These are phyloP conservation scores for Schoenoplectus tabernaemontani DNA, from an alignment of 202 grass and related monocot species.

Conservation along the genomic window DNA sequence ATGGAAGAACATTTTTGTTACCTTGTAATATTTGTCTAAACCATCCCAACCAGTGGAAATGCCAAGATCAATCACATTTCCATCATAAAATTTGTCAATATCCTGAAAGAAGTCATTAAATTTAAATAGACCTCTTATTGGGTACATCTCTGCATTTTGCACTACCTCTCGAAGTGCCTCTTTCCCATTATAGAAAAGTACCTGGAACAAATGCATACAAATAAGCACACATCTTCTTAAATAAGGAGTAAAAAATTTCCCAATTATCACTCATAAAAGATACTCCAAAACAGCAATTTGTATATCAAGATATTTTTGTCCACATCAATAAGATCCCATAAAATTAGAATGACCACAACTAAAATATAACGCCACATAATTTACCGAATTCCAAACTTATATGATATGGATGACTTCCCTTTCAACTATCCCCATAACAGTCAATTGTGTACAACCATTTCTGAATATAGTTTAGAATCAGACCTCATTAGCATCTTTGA, in stretches of 20 bases:
- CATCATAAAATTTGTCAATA: slow-evolving; percentile 77
- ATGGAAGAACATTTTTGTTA: slow-evolving; percentile 23
- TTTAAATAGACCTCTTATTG: slow-evolving; percentile 76
- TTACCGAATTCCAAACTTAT: neutral
- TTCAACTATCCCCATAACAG: neutral
- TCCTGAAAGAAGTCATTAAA: slow-evolving; percentile 72
- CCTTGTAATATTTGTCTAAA: slow-evolving; percentile 82
- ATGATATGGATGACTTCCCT: neutral
- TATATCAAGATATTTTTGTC: neutral
- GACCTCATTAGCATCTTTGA: slow-evolving; percentile 99
- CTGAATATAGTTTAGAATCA: slow-evolving; percentile 14
- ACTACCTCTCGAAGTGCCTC: slow-evolving; percentile 64
- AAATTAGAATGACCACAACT: neutral
- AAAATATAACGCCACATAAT: neutral
- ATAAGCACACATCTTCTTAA: neutral
- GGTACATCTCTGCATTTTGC: slow-evolving; percentile 77
- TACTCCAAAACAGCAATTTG: neutral
- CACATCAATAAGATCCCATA: neutral
- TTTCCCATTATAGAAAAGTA: slow-evolving; percentile 76
- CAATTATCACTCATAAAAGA: neutral
- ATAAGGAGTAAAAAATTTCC: neutral
- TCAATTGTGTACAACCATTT: neutral
- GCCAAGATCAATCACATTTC: slow-evolving; percentile 42
- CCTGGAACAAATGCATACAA: slow-evolving; percentile 36
- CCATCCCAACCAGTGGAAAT: slow-evolving; percentile 64